These are phyloP conservation scores for Neophaeococcomyces mojaviensis DNA, from an alignment of 2,329 filamentous ascomycete species.

Conservation along the genomic window DNA sequence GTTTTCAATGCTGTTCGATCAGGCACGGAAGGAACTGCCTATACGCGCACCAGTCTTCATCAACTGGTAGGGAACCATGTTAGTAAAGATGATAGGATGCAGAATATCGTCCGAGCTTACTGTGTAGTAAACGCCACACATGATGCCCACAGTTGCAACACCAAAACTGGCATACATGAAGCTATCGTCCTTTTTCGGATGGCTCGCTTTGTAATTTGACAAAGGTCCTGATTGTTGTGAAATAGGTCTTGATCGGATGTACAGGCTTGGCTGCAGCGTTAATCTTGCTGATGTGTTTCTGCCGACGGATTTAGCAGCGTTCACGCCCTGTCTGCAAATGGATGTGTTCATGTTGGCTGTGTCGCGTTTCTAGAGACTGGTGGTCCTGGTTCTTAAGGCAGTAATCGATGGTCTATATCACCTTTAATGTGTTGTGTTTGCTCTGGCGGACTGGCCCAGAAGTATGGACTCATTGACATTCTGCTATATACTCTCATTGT, in stretches of 20 bases:
- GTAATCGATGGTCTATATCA: not conserved
- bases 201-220: not conserved
- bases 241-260: not conserved
- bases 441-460: no score
- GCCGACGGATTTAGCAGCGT: not conserved
- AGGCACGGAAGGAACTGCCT: no score
- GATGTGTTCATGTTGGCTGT: not conserved
- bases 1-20: no score
- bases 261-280: not conserved
- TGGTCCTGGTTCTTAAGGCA: not conserved
- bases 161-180: slow-evolving; percentile 2
- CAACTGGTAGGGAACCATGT: no score
- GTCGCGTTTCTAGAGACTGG: not conserved
- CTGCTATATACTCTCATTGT: slow-evolving; percentile 3
- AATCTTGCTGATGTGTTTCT: not conserved
- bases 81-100: no score
- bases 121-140: not conserved
- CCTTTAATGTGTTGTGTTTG: not conserved
- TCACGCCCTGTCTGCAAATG: not conserved
- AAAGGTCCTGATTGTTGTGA: not conserved
- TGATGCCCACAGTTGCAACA: not conserved
- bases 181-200: not conserved
- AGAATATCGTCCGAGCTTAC: not conserved
- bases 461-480: no score
- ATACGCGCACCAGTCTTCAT: no score